Evolutionary conservation across 140 eudicot genomes (phyloP), one percentile per base, ranked within the genome.

Genomic region (Anethum foeniculum): DNA sequence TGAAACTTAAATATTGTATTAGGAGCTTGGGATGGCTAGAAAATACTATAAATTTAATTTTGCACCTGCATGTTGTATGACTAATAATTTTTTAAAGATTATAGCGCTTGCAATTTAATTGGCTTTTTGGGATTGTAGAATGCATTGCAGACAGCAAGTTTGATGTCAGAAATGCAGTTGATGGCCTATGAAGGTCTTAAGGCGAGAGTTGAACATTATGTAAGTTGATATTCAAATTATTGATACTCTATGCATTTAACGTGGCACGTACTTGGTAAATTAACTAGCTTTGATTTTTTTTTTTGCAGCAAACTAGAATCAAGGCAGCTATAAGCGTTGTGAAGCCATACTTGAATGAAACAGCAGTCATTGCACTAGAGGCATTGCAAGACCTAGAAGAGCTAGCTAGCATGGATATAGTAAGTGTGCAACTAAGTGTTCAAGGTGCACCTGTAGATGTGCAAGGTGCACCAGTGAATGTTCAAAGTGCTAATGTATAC

Each of bases 331-430:
- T 87, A 19, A 49, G 44, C 3, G 69, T 85, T 60, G 80, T 93
- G 77, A 93, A 83, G 83, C 85, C 98, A 0, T 84, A 78, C 86
- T 75, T 93, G 52, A 83, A 85, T 32, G 85, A 85, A 78, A 85
- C 75, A 30, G 88, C 93, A 4, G 62, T 64, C 23, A 74, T 25
- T 81, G 92, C 88, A n/a, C 76, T 86, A 23, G 89, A 80, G 77
- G 96, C 98, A 2, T 73, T 93, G 54, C 84, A 84, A 56, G 94
- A 93, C 86, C 87, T 91, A 39, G 98, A 93, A 77, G 83, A 71
- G 58, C 81, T 88, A 7, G 98, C 93, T 34, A 47, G 68, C 21
- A 43, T 65, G 25, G 86, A 81, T 38, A 77, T 79, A 30, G 19
- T 68, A 44, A 88, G 62, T 75, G 54, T 49, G 18, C 78, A 54